Evolutionary conservation across 116 monocot species (phyloP).

Genomic region (Dioscorea cayenensis): DNA sequence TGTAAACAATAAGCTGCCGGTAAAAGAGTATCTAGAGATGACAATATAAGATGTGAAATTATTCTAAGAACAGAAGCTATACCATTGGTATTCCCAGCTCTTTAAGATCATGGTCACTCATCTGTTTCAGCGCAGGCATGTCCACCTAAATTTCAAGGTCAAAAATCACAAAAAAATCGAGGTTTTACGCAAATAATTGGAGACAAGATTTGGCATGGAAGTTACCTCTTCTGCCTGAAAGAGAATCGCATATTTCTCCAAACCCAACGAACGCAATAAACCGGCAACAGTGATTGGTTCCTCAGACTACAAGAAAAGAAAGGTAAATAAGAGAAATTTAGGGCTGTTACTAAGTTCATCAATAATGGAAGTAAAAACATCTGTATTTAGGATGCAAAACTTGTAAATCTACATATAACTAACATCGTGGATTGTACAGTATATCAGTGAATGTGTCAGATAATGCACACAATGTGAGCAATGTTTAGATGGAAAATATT

Average conservation of each 20-base stretch:
- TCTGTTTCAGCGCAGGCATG: conserved; percentile 87
- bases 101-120: conserved; percentile 94
- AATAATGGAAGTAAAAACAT: too few species aligned
- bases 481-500: too few species aligned
- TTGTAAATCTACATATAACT: too few species aligned
- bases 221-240: conserved; percentile 97
- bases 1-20: too few species aligned
- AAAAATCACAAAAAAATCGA: background rate
- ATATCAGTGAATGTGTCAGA: too few species aligned
- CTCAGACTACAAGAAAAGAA: conserved; percentile 45
- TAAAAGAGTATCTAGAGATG: too few species aligned
- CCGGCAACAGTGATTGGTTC: conserved; percentile 54
- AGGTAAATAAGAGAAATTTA: background rate
- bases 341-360: background rate
- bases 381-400: too few species aligned
- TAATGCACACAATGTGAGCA: too few species aligned
- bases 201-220: too few species aligned
- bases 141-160: conserved; percentile 58
- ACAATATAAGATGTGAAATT: too few species aligned
- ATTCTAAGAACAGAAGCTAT: conserved; percentile 4
- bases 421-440: too few species aligned
- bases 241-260: conserved; percentile 77
- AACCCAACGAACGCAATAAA: conserved; percentile 60
- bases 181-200: background rate
- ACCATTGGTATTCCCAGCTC: conserved; percentile 99